A percentile compares a stretch with the other conserved stretches of the same genome.
phyloP scores from a whole-genome alignment of 1,284 basidiomycete genomes.

The Ceratorhiza oryzae-sativae region DNA sequence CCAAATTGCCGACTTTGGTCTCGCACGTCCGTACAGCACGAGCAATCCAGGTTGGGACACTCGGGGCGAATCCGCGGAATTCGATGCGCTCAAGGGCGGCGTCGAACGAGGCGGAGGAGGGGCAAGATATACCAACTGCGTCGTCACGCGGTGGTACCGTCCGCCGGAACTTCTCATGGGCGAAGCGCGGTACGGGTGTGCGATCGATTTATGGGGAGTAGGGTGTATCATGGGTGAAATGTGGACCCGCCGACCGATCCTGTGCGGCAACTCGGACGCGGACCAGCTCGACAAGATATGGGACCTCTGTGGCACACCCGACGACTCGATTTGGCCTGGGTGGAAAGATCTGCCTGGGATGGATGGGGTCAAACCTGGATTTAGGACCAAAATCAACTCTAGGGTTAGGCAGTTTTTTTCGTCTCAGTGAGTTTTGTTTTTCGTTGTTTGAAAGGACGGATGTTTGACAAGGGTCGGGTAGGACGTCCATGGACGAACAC shows the following conservation, averaged over 20 bases:
- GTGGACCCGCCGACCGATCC: constrained; percentile 87
- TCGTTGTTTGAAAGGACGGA: neutral
- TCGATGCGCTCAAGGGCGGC: constrained; percentile 18
- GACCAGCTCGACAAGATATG: constrained; percentile 93
- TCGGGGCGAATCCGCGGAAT: constrained; percentile 11
- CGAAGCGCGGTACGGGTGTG: constrained; percentile 87
- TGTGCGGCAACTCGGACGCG: constrained; percentile 86
- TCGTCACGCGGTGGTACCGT: constrained; percentile 99
- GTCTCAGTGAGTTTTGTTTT: constrained; percentile 10
- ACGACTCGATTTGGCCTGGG: constrained; percentile 76
- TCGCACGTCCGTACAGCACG: constrained; percentile 74
- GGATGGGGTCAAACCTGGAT: constrained; percentile 67
- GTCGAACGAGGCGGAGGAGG: constrained; percentile 54
- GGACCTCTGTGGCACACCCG: constrained; percentile 86
- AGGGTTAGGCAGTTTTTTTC: constrained; percentile 33
- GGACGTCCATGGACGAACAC: constrained; percentile 30
- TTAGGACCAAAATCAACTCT: constrained; percentile 44
- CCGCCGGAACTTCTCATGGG: constrained; percentile 95
- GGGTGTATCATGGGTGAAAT: constrained; percentile 98
- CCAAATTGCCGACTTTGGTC: constrained; percentile 95
- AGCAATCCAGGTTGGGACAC: constrained; percentile 28
- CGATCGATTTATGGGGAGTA: constrained; percentile 98
- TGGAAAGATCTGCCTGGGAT: constrained; percentile 81
- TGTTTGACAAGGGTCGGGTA: constrained; percentile 20
- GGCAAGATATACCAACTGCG: constrained; percentile 93